phyloP scores from a whole-genome alignment of 305 asterid species.

The Stenogyne calaminthoides region DNA sequence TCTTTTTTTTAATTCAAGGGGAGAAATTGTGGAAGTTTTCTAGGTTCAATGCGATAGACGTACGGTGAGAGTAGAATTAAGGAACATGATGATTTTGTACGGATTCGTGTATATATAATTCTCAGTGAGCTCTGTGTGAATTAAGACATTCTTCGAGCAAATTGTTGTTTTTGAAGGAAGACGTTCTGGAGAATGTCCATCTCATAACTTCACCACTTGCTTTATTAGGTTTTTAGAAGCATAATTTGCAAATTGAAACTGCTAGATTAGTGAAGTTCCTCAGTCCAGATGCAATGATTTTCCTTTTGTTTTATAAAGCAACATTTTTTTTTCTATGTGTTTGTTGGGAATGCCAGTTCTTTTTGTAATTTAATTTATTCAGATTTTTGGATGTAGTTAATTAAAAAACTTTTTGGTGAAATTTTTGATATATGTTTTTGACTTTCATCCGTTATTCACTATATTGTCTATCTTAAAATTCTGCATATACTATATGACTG shows the following conservation, averaged over 20 bases:
- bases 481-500: slow-evolving; percentile 10
- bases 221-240: slow-evolving; percentile 16
- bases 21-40: neutral
- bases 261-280: neutral
- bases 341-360: neutral
- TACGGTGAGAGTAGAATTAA: slow-evolving; percentile 3
- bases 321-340: neutral
- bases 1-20: neutral
- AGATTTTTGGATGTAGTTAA: neutral
- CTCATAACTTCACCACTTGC: neutral
- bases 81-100: neutral
- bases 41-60: neutral
- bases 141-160: neutral
- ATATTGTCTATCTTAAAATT: neutral
- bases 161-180: neutral
- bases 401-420: neutral
- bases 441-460: neutral
- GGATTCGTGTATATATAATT: too few species aligned
- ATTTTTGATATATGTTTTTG: neutral
- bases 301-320: neutral
- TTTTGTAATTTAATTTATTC: neutral
- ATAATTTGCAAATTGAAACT: neutral
- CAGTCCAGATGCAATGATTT: neutral
- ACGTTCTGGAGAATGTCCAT: neutral
- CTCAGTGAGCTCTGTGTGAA: neutral